phyloP scores from a whole-genome alignment of 768 basidiomycete genomes.

The Tremella fuciformis region DNA sequence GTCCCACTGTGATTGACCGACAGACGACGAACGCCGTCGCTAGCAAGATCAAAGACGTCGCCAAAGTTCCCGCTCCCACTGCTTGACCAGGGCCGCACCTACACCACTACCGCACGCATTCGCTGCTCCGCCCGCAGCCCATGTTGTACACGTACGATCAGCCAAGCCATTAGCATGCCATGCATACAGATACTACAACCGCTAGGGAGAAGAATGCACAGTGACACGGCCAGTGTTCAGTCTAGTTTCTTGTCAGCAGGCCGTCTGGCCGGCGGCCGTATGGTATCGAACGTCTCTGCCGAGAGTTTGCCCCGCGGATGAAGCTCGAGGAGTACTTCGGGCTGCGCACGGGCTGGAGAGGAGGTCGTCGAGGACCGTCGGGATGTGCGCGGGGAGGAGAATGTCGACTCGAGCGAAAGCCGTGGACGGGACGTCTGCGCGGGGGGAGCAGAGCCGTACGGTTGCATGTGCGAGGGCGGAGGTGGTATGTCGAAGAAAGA shows the following conservation, averaged over 20 bases:
- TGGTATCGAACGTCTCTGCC: background rate
- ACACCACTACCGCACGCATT: background rate
- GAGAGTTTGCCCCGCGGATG: background rate
- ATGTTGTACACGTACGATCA: background rate
- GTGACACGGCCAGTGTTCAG: background rate
- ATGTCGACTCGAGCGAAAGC: constrained; percentile 4
- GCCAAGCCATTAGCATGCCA: constrained; percentile 2
- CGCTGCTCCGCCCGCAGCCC: background rate
- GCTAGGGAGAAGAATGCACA: too few species aligned
- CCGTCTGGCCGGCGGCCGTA: constrained; percentile 1
- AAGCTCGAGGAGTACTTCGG: constrained; percentile 2
- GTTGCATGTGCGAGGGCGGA: constrained; percentile 17
- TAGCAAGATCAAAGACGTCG: constrained; percentile 32
- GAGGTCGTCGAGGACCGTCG: background rate
- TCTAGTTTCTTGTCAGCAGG: background rate
- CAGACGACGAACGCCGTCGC: constrained; percentile 32
- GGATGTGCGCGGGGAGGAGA: constrained; percentile 7
- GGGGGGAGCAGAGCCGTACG: background rate
- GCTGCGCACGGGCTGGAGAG: background rate
- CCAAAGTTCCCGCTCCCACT: constrained; percentile 11
- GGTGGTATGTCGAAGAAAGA: constrained; percentile 38
- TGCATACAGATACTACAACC: constrained; percentile 3
- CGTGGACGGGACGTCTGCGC: background rate
- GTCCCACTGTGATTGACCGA: background rate
- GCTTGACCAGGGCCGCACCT: background rate